Evolutionary conservation across 2,329 filamentous ascomycete genomes (phyloP).

Genomic region (Ceratocystis eucalypticola): DNA sequence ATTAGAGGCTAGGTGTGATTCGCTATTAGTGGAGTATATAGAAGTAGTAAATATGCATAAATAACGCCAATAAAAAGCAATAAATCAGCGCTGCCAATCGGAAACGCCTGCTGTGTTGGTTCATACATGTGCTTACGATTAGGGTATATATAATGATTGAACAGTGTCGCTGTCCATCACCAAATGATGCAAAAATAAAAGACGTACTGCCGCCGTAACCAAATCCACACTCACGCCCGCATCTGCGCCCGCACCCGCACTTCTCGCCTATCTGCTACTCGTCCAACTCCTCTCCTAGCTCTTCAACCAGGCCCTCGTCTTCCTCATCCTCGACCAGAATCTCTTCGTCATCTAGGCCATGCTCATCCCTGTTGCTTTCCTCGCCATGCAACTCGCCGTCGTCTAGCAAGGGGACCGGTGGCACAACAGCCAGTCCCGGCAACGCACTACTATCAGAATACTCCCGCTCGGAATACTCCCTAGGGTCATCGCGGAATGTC

Average conservation of each 20-base stretch:
- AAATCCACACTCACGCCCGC: not conserved
- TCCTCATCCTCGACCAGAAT: constrained; percentile 10
- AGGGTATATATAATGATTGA: constrained; percentile 1
- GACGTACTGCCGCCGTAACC: not conserved
- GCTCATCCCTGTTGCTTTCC: not conserved
- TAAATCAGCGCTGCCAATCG: not conserved
- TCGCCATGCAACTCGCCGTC: not conserved
- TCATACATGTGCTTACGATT: constrained; percentile 3
- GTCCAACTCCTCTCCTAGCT: not conserved
- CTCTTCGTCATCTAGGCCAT: not conserved
- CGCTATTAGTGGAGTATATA: not conserved
- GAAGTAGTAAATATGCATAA: not conserved
- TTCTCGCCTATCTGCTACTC: not conserved
- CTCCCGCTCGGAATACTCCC: constrained; percentile 21
- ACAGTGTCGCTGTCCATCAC: not conserved
- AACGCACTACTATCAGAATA: not conserved
- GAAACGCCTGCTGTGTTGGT: not conserved
- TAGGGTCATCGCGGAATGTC: constrained; percentile 45
- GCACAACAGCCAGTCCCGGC: not conserved
- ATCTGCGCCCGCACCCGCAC: too few relatives aligned
- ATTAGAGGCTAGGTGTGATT: not conserved
- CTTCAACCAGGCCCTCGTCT: constrained; percentile 9
- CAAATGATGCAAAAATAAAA: not conserved
- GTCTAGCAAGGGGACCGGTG: not conserved
- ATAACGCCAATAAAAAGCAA: not conserved